phyloP scores from a whole-genome alignment of 441 rosid species.

The Sinapis alba region DNA sequence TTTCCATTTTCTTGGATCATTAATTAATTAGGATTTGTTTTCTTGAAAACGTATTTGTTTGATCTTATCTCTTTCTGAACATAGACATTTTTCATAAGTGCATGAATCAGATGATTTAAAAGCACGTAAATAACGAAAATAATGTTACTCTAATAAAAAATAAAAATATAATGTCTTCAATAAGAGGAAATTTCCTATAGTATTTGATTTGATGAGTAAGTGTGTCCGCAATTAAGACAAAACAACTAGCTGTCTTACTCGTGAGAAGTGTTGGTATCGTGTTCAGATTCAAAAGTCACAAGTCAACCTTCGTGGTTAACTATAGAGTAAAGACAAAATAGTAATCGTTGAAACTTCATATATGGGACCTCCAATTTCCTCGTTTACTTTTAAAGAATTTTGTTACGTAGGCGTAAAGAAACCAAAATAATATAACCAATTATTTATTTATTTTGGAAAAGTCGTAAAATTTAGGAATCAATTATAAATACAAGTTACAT shows the following conservation, averaged over 20 bases:
- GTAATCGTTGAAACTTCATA: conserved; percentile 16
- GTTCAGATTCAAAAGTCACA: conserved; percentile 12
- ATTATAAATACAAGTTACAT: background rate
- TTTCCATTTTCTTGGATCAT: conserved; percentile 12
- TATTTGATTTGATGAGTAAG: background rate
- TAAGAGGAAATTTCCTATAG: background rate
- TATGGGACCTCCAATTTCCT: background rate
- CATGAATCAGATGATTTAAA: background rate
- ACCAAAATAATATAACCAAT: background rate
- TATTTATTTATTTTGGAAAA: background rate
- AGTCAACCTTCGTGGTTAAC: conserved; percentile 27
- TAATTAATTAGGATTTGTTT: background rate
- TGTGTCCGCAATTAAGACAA: conserved; percentile 13
- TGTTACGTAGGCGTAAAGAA: background rate
- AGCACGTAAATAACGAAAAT: background rate
- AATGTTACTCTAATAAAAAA: background rate
- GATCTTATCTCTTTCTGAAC: background rate
- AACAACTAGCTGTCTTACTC: conserved; percentile 14
- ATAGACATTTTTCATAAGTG: background rate
- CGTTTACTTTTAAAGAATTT: conserved; percentile 1
- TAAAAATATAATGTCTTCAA: background rate
- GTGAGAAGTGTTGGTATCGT: background rate
- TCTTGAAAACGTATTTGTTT: background rate
- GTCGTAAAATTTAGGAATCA: background rate
- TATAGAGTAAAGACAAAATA: conserved; percentile 14